Evolutionary conservation across 495 filamentous ascomycete species (phyloP).

Genomic region (Tuber brumale): DNA sequence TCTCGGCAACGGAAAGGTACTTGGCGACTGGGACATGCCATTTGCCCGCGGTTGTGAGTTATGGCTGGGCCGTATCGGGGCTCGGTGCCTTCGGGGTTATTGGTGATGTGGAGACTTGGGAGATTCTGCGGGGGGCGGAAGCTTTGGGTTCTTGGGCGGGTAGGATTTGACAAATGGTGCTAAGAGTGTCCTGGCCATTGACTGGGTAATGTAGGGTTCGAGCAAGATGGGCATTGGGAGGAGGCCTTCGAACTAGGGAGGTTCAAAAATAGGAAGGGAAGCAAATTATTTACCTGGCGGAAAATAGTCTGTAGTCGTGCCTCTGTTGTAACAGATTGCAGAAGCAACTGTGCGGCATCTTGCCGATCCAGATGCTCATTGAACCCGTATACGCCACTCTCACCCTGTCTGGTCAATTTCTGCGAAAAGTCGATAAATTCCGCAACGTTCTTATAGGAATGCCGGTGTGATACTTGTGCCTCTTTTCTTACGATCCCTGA

Average conservation of each 20-base stretch:
- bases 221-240: constrained; percentile 86
- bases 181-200: constrained; percentile 79
- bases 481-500: constrained; percentile 70
- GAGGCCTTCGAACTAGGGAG: constrained; percentile 57
- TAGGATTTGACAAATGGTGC: constrained; percentile 80
- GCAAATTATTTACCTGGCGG: constrained; percentile 51
- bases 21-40: constrained; percentile 51
- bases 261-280: not conserved
- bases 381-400: constrained; percentile 79
- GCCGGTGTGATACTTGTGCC: constrained; percentile 67
- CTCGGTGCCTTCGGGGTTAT: constrained; percentile 67
- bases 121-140: constrained; percentile 91
- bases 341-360: constrained; percentile 63
- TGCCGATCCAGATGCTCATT: constrained; percentile 72
- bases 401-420: constrained; percentile 74
- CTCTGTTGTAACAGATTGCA: constrained; percentile 75
- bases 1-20: no score
- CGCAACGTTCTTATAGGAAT: constrained; percentile 67
- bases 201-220: constrained; percentile 71
- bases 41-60: constrained; percentile 59
- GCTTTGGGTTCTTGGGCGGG: constrained; percentile 63
- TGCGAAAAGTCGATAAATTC: constrained; percentile 85
- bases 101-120: constrained; percentile 64
- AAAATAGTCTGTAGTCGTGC: constrained; percentile 73
- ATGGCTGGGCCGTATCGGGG: constrained; percentile 54